Percentiles rank a stretch among this genome's conserved stretches.
Evolutionary conservation across 164 flowering plant genomes (phyloP).

Genomic region (Chimonanthus praecox): DNA sequence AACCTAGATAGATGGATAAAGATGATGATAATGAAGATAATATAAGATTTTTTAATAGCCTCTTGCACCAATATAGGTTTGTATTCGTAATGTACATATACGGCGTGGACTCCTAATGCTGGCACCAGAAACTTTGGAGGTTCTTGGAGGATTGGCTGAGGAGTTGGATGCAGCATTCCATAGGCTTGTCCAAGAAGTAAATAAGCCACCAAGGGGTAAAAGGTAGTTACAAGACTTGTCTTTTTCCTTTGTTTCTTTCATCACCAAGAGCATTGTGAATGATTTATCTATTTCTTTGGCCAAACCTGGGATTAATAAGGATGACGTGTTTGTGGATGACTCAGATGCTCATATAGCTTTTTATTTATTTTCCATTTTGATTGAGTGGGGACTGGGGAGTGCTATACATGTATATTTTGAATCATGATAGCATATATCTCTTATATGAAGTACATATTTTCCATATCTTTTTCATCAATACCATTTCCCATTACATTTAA

Average conservation of each 20-base stretch:
- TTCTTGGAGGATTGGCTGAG: constrained; percentile 73
- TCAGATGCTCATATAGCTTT: not conserved
- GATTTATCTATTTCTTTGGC: not conserved
- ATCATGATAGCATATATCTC: too few species aligned
- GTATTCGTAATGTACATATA: constrained; percentile 57
- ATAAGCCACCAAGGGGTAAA: constrained; percentile 90
- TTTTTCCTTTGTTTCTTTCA: not conserved
- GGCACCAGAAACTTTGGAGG: constrained; percentile 85
- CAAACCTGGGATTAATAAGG: not conserved
- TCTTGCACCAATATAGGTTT: constrained; percentile 45
- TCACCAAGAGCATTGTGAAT: not conserved
- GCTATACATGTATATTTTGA: too few species aligned
- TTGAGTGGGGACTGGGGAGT: not conserved
- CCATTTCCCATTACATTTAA: too few species aligned
- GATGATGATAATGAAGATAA: not conserved
- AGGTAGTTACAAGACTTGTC: constrained; percentile 30
- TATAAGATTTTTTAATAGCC: not conserved
- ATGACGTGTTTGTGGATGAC: not conserved
- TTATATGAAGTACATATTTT: too few species aligned
- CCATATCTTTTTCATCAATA: too few species aligned
- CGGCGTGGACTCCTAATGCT: constrained; percentile 84
- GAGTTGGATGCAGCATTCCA: constrained; percentile 73
- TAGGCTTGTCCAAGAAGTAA: constrained; percentile 74
- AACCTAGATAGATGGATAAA: too few species aligned
- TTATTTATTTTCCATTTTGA: not conserved